phyloP scores from a whole-genome alignment of 169 alveolate species.

The Plasmodium vivax region DNA sequence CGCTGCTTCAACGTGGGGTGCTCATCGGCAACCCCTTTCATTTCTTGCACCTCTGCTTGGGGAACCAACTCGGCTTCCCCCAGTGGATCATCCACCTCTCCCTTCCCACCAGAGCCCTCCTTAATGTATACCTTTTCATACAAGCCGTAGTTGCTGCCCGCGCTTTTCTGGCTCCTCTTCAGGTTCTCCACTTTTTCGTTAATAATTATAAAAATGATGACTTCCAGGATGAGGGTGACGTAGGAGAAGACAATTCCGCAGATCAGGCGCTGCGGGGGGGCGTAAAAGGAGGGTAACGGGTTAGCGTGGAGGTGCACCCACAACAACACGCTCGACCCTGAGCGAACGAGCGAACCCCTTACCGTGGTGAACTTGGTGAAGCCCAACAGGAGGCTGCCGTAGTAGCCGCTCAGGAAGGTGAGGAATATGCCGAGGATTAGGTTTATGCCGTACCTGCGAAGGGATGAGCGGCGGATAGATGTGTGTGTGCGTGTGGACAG shows the following conservation, averaged over 20 bases:
- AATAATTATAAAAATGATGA: conserved; percentile 39
- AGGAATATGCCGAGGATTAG: conserved; percentile 38
- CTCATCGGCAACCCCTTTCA: background rate
- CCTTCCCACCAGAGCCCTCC: background rate
- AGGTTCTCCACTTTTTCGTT: conserved; percentile 34
- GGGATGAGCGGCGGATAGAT: background rate
- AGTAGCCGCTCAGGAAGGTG: conserved; percentile 51
- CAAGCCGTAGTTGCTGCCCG: conserved; percentile 22
- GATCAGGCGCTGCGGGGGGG: conserved; percentile 20
- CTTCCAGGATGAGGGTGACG: conserved; percentile 48
- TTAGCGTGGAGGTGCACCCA: background rate
- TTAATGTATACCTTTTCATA: conserved; percentile 14
- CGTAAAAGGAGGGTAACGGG: background rate
- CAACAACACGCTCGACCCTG: too few relatives aligned
- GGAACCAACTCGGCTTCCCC: background rate
- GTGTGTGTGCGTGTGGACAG: background rate
- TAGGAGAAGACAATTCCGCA: conserved; percentile 64
- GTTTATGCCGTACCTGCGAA: conserved; percentile 55
- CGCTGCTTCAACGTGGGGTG: conserved; percentile 34
- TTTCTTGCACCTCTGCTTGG: background rate
- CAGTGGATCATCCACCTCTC: background rate
- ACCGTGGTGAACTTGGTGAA: conserved; percentile 60
- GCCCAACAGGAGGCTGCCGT: conserved; percentile 59
- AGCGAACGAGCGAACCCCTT: background rate
- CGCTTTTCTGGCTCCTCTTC: conserved; percentile 16